Evolutionary conservation across 1,284 basidiomycete genomes (phyloP), one percentile per base, ranked within the genome.

Genomic region (Cryptococcus sp.): DNA sequence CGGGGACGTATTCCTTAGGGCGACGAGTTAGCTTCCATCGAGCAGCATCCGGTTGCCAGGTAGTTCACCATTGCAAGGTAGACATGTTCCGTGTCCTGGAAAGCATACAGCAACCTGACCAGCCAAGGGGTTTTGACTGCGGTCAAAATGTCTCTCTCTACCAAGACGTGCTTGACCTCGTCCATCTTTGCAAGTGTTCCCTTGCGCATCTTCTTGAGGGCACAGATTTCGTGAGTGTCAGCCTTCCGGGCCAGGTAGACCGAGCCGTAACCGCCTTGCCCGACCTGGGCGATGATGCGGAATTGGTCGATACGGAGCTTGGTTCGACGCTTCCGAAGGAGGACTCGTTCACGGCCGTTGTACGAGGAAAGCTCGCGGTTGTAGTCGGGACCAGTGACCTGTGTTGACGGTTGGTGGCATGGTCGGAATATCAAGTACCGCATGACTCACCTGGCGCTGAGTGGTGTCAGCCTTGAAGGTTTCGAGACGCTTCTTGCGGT

Each of bases 121-220:
- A 97, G 83, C 93, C 93, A 97, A 2, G 92, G 89, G 0, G 92
- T 94, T 77, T 94, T 93, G 33, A 93, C 95, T 1, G 91, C 89
- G 0, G 93, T 95, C 62, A 97, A 80, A 68, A 97, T 97, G 75
- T 97, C 94, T 48, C 93, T 85, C 75, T 97, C 94, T n/a, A 95
- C 90, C 23, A 97, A 83, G 35, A 97, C 91, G 74, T 97, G 93
- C 33, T 91, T 87, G 70, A 76, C 72, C 83, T 97, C 94, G 64
- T 96, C 92, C 94, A 96, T 96, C 81, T 97, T 97, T 70, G 87
- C 87, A 46, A 97, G 70, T 0, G 92, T 96, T 43, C 86, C 82
- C 77, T 97, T 97, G 65, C 82, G 83, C 93, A 97, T 94, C 80
- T 91, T 94, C 82, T 97, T 97, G 55, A 97, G 78, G 1, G 94